Percentiles rank a stretch among this genome's conserved stretches.
These are phyloP conservation scores for Aspergillus persii DNA, from an alignment of 2,329 filamentous ascomycete species.

Conservation along the genomic window DNA sequence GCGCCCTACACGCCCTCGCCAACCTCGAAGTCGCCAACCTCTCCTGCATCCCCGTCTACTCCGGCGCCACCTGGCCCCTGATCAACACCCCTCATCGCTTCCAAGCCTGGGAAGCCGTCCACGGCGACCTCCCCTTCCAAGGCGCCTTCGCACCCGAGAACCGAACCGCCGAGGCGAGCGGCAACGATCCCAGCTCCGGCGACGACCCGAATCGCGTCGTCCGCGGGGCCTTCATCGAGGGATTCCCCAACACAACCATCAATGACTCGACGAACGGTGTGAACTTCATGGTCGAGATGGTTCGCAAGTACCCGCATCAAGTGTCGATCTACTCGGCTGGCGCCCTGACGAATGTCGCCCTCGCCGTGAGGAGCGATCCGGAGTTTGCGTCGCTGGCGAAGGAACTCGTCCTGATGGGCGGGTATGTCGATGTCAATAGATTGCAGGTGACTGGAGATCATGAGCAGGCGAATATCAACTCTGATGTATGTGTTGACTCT, in stretches of 20 bases:
- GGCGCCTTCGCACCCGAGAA: slow-evolving; percentile 48
- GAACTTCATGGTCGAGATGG: slow-evolving; percentile 49
- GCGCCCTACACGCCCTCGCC: slow-evolving; percentile 47
- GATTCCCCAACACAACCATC: slow-evolving; percentile 47
- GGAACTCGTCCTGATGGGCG: slow-evolving; percentile 51
- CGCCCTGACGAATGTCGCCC: slow-evolving; percentile 50
- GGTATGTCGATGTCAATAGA: slow-evolving; percentile 48
- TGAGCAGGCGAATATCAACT: slow-evolving; percentile 27
- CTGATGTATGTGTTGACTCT: slow-evolving; percentile 21
- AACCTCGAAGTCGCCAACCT: slow-evolving; percentile 48
- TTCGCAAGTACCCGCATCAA: slow-evolving; percentile 51
- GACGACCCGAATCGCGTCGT: slow-evolving; percentile 45
- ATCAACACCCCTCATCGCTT: slow-evolving; percentile 47
- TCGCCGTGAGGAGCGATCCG: slow-evolving; percentile 48
- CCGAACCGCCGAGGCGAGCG: slow-evolving; percentile 40
- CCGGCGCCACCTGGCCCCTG: slow-evolving; percentile 48
- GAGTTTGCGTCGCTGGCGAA: slow-evolving; percentile 48
- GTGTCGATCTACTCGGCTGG: slow-evolving; percentile 50
- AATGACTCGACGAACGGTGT: slow-evolving; percentile 39
- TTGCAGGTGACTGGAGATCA: slow-evolving; percentile 28
- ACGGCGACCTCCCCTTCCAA: slow-evolving; percentile 47
- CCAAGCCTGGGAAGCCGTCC: slow-evolving; percentile 45
- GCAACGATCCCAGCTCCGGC: slow-evolving; percentile 48
- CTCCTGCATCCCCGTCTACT: slow-evolving; percentile 49
- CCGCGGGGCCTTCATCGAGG: slow-evolving; percentile 44